Evolutionary conservation across 768 basidiomycete species (phyloP).

Genomic region (Boletus patriciae): DNA sequence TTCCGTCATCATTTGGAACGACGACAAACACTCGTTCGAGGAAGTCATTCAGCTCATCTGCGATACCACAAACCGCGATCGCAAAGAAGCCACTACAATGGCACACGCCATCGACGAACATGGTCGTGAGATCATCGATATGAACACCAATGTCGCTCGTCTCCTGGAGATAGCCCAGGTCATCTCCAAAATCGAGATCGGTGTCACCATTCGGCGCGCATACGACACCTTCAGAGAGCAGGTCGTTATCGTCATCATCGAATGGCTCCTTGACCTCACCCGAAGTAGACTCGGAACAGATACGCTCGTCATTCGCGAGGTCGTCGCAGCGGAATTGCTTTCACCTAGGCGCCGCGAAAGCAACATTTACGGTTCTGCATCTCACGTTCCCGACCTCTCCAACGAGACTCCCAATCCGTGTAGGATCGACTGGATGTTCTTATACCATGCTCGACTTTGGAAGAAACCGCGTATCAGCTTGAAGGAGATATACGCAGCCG

Average conservation of each 20-base stretch:
- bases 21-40: constrained; percentile 93
- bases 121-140: constrained; percentile 84
- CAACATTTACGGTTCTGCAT: constrained; percentile 42
- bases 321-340: constrained; percentile 69
- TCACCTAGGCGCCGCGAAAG: constrained; percentile 57
- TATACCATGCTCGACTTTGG: constrained; percentile 85
- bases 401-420: constrained; percentile 50
- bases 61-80: constrained; percentile 50
- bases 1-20: constrained; percentile 90
- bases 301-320: constrained; percentile 64
- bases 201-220: constrained; percentile 83
- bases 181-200: constrained; percentile 86
- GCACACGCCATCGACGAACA: constrained; percentile 68
- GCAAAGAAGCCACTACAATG: constrained; percentile 56
- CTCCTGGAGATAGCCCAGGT: constrained; percentile 78
- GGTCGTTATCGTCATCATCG: constrained; percentile 77
- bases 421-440: constrained; percentile 70
- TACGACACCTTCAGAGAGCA: constrained; percentile 90
- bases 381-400: constrained; percentile 38
- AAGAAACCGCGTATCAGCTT: constrained; percentile 77
- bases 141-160: constrained; percentile 49
- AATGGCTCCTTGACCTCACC: constrained; percentile 83
- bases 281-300: constrained; percentile 68
- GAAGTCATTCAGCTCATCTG: constrained; percentile 77
- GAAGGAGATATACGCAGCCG: constrained; percentile 79